Conservation (phyloP, 305 asterid species). For the Rubia balearica region DNA sequence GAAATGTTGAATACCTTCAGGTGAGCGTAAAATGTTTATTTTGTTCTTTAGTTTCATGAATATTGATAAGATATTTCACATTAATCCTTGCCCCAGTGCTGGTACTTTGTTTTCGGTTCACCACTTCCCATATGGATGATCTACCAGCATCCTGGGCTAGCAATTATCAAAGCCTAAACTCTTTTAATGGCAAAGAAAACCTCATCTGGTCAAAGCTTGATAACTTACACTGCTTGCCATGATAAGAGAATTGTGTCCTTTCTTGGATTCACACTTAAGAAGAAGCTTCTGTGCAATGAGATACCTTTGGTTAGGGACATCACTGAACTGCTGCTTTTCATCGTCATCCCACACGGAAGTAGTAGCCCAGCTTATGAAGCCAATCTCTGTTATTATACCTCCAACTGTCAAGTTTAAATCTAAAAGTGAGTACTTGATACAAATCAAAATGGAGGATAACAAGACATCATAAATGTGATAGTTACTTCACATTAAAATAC, state of each 20-base stretch:
- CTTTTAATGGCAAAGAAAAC: background rate
- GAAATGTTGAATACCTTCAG: background rate
- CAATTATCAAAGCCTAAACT: background rate
- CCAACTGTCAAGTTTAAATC: background rate
- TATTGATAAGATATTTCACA: background rate
- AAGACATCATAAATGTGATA: background rate
- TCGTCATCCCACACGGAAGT: background rate
- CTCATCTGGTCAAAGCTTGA: too few relatives aligned
- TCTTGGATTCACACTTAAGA: constrained; percentile 40
- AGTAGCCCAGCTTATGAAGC: background rate
- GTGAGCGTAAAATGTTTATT: background rate
- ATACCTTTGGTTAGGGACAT: too few relatives aligned
- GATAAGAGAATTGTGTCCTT: constrained; percentile 53
- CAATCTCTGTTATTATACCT: background rate
- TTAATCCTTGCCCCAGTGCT: background rate
- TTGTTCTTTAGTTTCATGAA: background rate
- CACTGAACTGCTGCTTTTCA: too few relatives aligned
- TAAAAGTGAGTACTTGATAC: background rate
- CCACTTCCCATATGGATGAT: background rate
- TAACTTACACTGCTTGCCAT: too few relatives aligned
- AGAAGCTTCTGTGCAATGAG: constrained; percentile 52
- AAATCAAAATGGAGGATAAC: background rate
- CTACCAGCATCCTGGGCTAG: background rate
- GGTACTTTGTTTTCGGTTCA: background rate
- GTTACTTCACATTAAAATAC: background rate